Conservation (phyloP, 768 basidiomycete genomes). For the Tricholoma sp. region DNA sequence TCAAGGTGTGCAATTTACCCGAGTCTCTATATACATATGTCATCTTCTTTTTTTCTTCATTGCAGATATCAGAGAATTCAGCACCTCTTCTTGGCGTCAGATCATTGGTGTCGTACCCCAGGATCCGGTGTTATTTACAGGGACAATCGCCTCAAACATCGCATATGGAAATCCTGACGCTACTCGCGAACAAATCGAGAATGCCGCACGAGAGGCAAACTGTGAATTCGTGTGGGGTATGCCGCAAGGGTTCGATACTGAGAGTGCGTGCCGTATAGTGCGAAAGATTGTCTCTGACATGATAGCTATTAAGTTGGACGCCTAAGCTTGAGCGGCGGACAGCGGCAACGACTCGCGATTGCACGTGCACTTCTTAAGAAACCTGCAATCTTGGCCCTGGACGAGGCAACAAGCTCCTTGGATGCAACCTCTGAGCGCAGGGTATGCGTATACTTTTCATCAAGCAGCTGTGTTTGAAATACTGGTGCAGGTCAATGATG, state of each 20-base stretch:
- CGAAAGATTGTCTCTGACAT: slow-evolving; percentile 1
- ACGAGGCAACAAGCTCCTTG: slow-evolving; percentile 86
- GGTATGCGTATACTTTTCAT: slow-evolving; percentile 29
- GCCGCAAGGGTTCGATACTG: slow-evolving; percentile 91
- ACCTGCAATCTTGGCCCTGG: slow-evolving; percentile 81
- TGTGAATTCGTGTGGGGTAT: slow-evolving; percentile 96
- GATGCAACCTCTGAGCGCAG: slow-evolving; percentile 87
- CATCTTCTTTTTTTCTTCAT: slow-evolving; percentile 2
- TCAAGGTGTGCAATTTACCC: slow-evolving; percentile 52
- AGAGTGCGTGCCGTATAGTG: slow-evolving; percentile 48
- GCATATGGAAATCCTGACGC: slow-evolving; percentile 77
- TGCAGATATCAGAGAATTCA: slow-evolving; percentile 83
- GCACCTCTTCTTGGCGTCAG: slow-evolving; percentile 79
- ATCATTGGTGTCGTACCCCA: slow-evolving; percentile 95
- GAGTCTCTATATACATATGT: background rate
- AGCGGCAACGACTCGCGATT: slow-evolving; percentile 77
- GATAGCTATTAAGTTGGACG: slow-evolving; percentile 48
- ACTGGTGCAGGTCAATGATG: slow-evolving; percentile 67
- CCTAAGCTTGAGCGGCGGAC: slow-evolving; percentile 70
- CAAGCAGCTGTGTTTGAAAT: background rate
- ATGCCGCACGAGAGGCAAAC: slow-evolving; percentile 86
- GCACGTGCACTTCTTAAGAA: slow-evolving; percentile 86
- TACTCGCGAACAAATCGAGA: slow-evolving; percentile 79
- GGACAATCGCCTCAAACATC: slow-evolving; percentile 93
- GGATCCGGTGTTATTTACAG: slow-evolving; percentile 87